Percentiles rank a stretch among this genome's conserved stretches.
These are phyloP conservation scores for Colletotrichum sp. DNA, from an alignment of 2,329 filamentous ascomycete genomes.

Conservation along the genomic window DNA sequence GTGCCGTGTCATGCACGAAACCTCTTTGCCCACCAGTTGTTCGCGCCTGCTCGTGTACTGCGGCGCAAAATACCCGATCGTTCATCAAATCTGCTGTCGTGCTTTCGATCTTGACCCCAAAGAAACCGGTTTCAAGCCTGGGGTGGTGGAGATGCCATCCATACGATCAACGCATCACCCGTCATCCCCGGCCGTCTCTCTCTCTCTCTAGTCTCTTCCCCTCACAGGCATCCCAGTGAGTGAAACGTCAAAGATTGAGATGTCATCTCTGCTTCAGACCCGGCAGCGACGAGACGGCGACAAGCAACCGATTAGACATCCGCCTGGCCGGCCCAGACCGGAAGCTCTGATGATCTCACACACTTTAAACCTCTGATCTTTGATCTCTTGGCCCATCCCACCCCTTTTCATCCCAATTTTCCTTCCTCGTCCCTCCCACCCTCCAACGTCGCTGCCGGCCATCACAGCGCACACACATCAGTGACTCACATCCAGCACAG, in stretches of 20 bases:
- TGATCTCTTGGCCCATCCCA: background rate
- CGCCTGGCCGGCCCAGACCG: background rate
- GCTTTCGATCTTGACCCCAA: background rate
- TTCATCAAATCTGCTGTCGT: slow-evolving; percentile 11
- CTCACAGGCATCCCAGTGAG: background rate
- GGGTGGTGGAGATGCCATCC: background rate
- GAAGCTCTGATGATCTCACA: background rate
- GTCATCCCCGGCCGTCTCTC: background rate
- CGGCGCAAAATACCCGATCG: slow-evolving; percentile 1
- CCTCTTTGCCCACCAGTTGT: background rate
- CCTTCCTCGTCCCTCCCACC: background rate
- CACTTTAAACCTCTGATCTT: background rate
- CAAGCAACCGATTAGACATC: background rate
- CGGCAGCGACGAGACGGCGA: background rate
- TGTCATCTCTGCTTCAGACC: background rate
- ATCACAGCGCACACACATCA: background rate
- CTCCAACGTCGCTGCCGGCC: background rate
- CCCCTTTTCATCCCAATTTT: slow-evolving; percentile 4
- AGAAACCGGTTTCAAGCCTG: slow-evolving; percentile 9
- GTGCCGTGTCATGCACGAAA: slow-evolving; percentile 19
- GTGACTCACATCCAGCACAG: slow-evolving; percentile 21
- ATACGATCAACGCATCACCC: slow-evolving; percentile 5
- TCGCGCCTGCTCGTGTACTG: background rate
- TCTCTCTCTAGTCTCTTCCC: background rate
- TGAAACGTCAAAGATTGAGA: background rate